These are phyloP conservation scores for Trifolium repens DNA, from an alignment of 306 rosid genomes.

Conservation along the genomic window DNA sequence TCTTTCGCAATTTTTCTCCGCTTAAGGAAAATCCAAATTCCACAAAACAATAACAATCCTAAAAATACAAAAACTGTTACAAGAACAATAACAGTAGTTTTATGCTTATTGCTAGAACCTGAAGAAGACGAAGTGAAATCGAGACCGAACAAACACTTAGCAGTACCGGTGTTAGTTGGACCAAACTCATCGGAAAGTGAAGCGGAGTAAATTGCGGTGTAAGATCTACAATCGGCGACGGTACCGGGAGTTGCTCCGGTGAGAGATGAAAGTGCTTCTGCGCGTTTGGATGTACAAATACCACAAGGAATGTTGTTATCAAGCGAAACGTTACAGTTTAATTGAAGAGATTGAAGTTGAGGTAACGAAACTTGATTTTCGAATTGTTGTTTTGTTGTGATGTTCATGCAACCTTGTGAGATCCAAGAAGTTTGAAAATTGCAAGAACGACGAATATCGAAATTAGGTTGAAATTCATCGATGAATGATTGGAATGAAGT, in stretches of 20 bases:
- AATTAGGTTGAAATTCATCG: background rate
- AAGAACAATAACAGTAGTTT: conserved; percentile 40
- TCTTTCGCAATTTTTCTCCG: conserved; percentile 21
- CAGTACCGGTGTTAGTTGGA: conserved; percentile 58
- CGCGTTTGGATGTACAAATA: conserved; percentile 54
- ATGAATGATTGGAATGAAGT: conserved; percentile 24
- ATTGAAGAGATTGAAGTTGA: conserved; percentile 14
- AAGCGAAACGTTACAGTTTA: conserved; percentile 58
- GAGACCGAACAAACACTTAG: conserved; percentile 63
- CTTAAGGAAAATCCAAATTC: conserved; percentile 46
- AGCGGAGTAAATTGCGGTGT: conserved; percentile 68
- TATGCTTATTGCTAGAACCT: conserved; percentile 34
- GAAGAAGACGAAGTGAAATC: conserved; percentile 15
- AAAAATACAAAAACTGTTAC: conserved; percentile 47
- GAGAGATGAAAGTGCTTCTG: conserved; percentile 38
- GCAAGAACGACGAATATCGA: conserved; percentile 40
- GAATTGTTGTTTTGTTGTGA: conserved; percentile 60
- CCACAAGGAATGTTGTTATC: conserved; percentile 72
- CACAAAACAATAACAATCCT: conserved; percentile 42
- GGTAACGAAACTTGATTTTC: conserved; percentile 22
- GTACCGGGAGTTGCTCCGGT: conserved; percentile 54
- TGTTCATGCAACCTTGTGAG: conserved; percentile 76
- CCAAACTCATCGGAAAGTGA: conserved; percentile 56
- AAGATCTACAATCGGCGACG: conserved; percentile 63
- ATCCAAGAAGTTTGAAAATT: conserved; percentile 48